A percentile compares a stretch with the other conserved stretches of the same genome.
Evolutionary conservation across 345 rosid species (phyloP).

Genomic region (Toxicodendron radicans): DNA sequence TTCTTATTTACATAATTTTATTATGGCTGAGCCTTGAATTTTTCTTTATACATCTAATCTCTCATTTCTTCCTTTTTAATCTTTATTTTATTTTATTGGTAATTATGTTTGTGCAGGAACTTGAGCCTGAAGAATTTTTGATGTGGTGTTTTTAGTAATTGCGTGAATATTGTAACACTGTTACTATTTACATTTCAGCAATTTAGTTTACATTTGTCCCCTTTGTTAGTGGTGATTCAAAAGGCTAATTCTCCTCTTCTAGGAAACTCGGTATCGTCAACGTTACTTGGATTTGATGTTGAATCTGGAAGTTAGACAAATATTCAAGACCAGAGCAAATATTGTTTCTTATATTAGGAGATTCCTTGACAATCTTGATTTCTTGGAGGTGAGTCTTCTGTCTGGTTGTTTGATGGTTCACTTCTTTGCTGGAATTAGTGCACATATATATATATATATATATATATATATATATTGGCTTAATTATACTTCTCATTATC

Average conservation of each 20-base stretch:
- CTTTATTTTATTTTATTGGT: background rate
- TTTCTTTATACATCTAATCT: background rate
- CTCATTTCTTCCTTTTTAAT: background rate
- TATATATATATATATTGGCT: background rate
- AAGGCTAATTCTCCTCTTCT: constrained; percentile 9
- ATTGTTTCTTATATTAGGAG: constrained; percentile 58
- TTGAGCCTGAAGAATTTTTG: background rate
- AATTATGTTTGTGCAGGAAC: background rate
- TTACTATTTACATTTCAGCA: background rate
- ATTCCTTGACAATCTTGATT: constrained; percentile 67
- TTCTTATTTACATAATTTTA: no score
- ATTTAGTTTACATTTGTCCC: background rate
- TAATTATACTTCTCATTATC: background rate
- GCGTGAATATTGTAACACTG: background rate
- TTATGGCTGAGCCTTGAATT: background rate
- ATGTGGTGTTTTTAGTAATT: background rate
- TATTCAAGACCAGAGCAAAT: constrained; percentile 71
- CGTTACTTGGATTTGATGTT: constrained; percentile 88
- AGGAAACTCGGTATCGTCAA: constrained; percentile 95
- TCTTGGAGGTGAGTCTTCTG: constrained; percentile 65
- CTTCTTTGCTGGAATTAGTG: background rate
- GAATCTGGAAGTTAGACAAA: constrained; percentile 72
- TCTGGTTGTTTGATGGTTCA: constrained; percentile 1
- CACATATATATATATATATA: background rate
- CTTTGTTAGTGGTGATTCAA: background rate